Percentiles rank a stretch among this genome's conserved stretches.
Evolutionary conservation across 441 rosid genomes (phyloP).

Genomic region (Euphorbia corollata): DNA sequence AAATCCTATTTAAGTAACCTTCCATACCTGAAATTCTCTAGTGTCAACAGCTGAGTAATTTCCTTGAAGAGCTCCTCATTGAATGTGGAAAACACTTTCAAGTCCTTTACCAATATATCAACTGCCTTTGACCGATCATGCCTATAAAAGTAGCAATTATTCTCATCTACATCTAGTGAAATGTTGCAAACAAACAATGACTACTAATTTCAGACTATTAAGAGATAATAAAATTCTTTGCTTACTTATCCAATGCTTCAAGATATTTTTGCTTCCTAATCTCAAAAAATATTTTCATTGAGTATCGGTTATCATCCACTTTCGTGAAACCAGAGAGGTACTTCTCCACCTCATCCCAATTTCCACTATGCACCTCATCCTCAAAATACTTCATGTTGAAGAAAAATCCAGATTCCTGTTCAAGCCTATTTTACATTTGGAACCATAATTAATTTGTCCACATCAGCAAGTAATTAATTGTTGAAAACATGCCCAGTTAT

Average conservation of each 20-base stretch:
- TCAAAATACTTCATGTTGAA: constrained; percentile 96
- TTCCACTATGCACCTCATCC: constrained; percentile 88
- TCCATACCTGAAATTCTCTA: constrained; percentile 79
- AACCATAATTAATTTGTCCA: constrained; percentile 17
- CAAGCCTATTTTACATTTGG: constrained; percentile 54
- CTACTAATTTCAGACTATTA: neutral
- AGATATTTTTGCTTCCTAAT: constrained; percentile 98
- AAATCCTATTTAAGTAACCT: constrained; percentile 10
- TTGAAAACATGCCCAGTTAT: constrained; percentile 11
- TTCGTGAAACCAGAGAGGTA: constrained; percentile 96
- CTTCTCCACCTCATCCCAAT: constrained; percentile 97
- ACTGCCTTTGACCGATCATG: constrained; percentile 94
- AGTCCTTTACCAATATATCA: constrained; percentile 83
- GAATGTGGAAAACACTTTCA: constrained; percentile 91
- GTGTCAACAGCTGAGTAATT: constrained; percentile 85
- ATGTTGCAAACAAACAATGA: neutral
- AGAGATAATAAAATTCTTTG: constrained; percentile 5
- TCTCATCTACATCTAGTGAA: constrained; percentile 11
- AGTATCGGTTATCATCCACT: constrained; percentile 94
- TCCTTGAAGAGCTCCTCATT: constrained; percentile 97
- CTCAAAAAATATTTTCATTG: constrained; percentile 98
- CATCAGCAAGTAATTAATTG: constrained; percentile 16
- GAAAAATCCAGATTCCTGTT: constrained; percentile 98
- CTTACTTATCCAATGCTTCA: constrained; percentile 94
- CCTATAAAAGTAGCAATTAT: constrained; percentile 35